phyloP scores from a whole-genome alignment of 2,329 filamentous ascomycete species.

The Didymella segeticola region DNA sequence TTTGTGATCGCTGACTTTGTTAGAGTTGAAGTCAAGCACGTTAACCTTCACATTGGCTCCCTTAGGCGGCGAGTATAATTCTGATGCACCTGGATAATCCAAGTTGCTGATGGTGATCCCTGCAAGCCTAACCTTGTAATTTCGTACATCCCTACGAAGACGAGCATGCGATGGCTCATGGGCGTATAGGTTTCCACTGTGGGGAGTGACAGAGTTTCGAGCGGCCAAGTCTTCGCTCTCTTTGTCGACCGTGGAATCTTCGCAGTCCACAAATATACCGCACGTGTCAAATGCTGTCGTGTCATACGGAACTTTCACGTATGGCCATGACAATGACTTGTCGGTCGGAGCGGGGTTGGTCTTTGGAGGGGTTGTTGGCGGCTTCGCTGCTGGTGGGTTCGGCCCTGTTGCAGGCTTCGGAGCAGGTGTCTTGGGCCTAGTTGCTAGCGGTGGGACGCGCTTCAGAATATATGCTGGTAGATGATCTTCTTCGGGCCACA shows the following conservation, averaged over 20 bases:
- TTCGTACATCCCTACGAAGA: neutral
- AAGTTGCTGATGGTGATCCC: neutral
- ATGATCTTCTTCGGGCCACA: neutral
- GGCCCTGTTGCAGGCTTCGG: neutral
- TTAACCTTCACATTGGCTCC: neutral
- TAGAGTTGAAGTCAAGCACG: neutral
- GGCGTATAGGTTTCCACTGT: too few relatives aligned
- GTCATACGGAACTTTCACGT: neutral
- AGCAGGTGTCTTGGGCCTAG: neutral
- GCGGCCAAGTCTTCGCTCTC: too few relatives aligned
- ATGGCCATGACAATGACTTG: neutral
- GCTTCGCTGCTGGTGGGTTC: neutral
- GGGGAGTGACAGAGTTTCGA: too few relatives aligned
- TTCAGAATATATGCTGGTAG: neutral
- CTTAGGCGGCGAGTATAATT: neutral
- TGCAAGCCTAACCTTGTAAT: neutral
- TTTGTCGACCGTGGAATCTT: too few relatives aligned
- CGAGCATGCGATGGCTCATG: neutral
- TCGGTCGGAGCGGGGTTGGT: neutral
- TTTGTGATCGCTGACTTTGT: neutral
- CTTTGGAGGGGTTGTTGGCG: neutral
- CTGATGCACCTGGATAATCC: slow-evolving; percentile 1
- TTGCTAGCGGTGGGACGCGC: neutral
- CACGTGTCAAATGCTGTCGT: slow-evolving; percentile 2
- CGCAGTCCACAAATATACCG: slow-evolving; percentile 1